These are phyloP conservation scores for Perkinsus olseni DNA, from an alignment of 169 alveolate species.

Conservation along the genomic window DNA sequence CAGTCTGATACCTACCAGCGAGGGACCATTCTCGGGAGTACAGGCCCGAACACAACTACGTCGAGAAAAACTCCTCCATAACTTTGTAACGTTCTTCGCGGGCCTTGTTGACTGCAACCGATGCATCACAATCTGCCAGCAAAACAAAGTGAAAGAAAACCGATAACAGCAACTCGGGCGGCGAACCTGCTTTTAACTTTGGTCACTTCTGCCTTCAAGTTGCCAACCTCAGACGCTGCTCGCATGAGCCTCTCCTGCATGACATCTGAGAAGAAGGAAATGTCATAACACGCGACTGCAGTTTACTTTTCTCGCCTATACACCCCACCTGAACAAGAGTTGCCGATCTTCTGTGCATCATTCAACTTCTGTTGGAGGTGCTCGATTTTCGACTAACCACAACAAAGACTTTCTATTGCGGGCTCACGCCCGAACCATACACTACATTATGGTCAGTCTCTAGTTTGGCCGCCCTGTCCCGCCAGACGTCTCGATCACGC, in stretches of 20 bases:
- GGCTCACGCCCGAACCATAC: background rate
- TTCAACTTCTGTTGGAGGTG: background rate
- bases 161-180: background rate
- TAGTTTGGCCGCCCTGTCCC: background rate
- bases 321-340: background rate
- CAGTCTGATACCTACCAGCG: background rate
- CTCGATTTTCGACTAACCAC: background rate
- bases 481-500: background rate
- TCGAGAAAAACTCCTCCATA: background rate
- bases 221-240: background rate
- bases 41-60: background rate
- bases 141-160: background rate
- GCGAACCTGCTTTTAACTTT: background rate
- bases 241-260: background rate
- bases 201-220: background rate
- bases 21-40: background rate
- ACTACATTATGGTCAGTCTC: background rate
- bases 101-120: background rate
- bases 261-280: background rate
- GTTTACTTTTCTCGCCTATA: background rate
- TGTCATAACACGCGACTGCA: background rate
- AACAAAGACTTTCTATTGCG: background rate
- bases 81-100: background rate
- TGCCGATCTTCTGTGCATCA: background rate
- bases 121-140: background rate